Evolutionary conservation across 768 basidiomycete species (phyloP), one percentile per base, ranked within the genome.

Genomic region (Nidula microcarpa): DNA sequence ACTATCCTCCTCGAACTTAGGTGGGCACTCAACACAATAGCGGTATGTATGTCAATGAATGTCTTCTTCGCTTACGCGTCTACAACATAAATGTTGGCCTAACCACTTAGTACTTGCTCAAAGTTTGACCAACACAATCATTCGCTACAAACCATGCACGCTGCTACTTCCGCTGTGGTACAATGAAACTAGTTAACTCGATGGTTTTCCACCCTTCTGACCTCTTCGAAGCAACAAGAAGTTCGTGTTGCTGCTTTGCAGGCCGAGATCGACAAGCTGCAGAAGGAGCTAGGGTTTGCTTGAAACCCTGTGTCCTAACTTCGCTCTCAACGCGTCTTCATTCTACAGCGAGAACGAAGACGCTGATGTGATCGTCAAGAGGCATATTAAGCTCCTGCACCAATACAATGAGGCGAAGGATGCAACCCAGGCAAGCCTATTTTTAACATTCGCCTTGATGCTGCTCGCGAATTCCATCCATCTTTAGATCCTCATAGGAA

Each of bases 381-480:
- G 73, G 11, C 87, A 91, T 59, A 91, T 91, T 65, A 79, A 79
- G 57, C 72, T 89, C 3, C 70, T 91, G 35, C 90, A 91, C 65
- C 73, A 71, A 36, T 92, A 91, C 56, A 91, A 91, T 55, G 90
- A 91, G 64, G 80, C 87, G 7, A 91, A 91, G 62, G 90, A 92
- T 64, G 90, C 89, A 4, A 77, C 87, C 0, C 90, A 91, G 83
- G 89, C 83, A 49, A 33, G 48, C 43, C n/a, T n/a, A n/a, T n/a
- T n/a, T n/a, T n/a, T n/a, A n/a, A n/a, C n/a, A n/a, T n/a, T n/a
- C n/a, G n/a, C n/a, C n/a, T n/a, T n/a, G n/a, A n/a, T n/a, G n/a
- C n/a, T n/a, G n/a, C 11, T 50, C 18, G 41, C 14, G 5, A 43
- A 44, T 10, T 41, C 23, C 43, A 18, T 30, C 23, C 14, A 7